A percentile compares a stretch with the other conserved stretches of the same genome.
These are phyloP conservation scores for Chloromonas sp. DNA, from an alignment of 163 green algal species.

Conservation along the genomic window DNA sequence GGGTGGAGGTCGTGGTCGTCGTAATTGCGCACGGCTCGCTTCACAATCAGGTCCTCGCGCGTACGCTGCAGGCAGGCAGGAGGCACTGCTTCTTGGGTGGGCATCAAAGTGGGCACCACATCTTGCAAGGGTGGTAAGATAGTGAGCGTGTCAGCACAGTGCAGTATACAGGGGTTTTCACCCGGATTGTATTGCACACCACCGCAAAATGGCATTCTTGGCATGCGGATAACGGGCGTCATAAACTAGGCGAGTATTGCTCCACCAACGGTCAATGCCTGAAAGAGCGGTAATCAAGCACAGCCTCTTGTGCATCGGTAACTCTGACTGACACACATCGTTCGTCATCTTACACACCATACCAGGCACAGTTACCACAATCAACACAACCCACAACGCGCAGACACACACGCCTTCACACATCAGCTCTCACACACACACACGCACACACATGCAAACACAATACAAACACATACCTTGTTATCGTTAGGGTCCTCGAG, in stretches of 20 bases:
- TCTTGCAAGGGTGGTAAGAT: background rate
- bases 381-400: background rate
- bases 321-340: background rate
- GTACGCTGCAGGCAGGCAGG: conserved; percentile 8
- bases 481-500: conserved; percentile 13
- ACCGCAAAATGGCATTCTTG: no score
- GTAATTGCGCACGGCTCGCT: conserved; percentile 31
- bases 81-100: background rate
- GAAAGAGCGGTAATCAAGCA: background rate
- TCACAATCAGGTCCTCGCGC: conserved; percentile 18
- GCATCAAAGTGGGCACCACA: background rate
- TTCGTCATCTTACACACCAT: background rate
- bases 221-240: no score
- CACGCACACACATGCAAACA: background rate
- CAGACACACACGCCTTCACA: background rate
- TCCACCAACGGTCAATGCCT: background rate
- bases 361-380: background rate
- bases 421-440: background rate
- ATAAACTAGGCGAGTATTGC: background rate
- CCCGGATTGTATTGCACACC: no score
- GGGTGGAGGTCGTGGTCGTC: conserved; percentile 18
- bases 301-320: background rate
- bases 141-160: background rate
- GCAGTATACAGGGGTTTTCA: background rate
- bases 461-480: background rate